Percentiles rank a stretch among this genome's conserved stretches.
phyloP scores from a whole-genome alignment of 805 yeast species.

The Hanseniaspora lindneri region DNA sequence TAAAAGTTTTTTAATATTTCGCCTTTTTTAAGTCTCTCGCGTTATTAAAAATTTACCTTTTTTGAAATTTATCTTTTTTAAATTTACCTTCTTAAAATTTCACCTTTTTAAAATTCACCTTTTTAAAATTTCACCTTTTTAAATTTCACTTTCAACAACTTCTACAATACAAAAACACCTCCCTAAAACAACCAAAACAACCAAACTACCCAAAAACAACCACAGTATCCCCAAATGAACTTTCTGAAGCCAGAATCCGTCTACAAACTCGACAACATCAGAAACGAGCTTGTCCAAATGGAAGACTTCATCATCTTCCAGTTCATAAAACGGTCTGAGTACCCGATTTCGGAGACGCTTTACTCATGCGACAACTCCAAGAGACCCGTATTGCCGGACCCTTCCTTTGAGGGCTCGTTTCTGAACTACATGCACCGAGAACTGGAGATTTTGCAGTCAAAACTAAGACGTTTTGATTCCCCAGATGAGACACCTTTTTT shows the following conservation, averaged over 20 bases:
- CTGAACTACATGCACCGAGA: constrained; percentile 76
- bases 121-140: no score
- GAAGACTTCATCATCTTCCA: constrained; percentile 92
- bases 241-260: constrained; percentile 75
- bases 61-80: no score
- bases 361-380: constrained; percentile 42
- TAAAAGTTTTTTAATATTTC: background rate
- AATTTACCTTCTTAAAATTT: no score
- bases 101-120: no score
- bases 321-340: constrained; percentile 87
- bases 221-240: no score
- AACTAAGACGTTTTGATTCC: constrained; percentile 78
- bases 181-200: no score
- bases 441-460: constrained; percentile 63
- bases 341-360: constrained; percentile 59
- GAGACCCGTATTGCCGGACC: constrained; percentile 42
- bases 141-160: no score
- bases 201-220: no score
- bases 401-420: constrained; percentile 56
- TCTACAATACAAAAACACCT: no score
- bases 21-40: no score
- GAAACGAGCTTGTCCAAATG: constrained; percentile 78
- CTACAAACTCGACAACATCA: constrained; percentile 65
- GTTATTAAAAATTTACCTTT: no score
- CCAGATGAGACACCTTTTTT: constrained; percentile 91